These are phyloP conservation scores for Tolypocladium amazonense DNA, from an alignment of 2,329 filamentous ascomycete species.

Conservation along the genomic window DNA sequence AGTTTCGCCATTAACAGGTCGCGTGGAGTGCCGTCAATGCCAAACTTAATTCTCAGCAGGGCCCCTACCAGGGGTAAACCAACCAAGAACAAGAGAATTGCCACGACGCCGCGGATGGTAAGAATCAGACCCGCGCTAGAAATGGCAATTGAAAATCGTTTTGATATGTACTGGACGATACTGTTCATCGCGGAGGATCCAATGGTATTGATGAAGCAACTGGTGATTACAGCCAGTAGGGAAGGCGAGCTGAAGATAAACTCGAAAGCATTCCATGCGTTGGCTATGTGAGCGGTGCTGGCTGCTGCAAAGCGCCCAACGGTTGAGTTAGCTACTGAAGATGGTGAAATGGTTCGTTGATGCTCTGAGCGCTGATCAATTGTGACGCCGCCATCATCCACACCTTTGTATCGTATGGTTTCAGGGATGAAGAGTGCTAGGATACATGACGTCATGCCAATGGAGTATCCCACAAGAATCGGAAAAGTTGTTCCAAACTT, in stretches of 20 bases:
- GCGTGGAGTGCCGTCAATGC: background rate
- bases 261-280: background rate
- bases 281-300: background rate
- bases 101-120: background rate
- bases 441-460: background rate
- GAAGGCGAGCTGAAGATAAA: background rate
- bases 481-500: background rate
- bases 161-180: background rate
- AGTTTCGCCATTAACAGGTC: background rate
- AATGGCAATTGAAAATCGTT: background rate
- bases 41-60: background rate
- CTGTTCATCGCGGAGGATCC: background rate
- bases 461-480: background rate
- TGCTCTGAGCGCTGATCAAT: background rate
- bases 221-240: background rate
- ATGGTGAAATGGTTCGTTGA: background rate
- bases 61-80: background rate
- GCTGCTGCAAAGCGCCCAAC: background rate
- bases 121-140: background rate
- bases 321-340: background rate
- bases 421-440: background rate
- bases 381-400: background rate
- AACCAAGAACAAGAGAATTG: background rate
- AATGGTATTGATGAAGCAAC: background rate
- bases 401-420: background rate